A percentile compares a stretch with the other conserved stretches of the same genome.
Evolutionary conservation across 2,329 filamentous ascomycete genomes (phyloP).

Genomic region (Akanthomyces dipterigenus): DNA sequence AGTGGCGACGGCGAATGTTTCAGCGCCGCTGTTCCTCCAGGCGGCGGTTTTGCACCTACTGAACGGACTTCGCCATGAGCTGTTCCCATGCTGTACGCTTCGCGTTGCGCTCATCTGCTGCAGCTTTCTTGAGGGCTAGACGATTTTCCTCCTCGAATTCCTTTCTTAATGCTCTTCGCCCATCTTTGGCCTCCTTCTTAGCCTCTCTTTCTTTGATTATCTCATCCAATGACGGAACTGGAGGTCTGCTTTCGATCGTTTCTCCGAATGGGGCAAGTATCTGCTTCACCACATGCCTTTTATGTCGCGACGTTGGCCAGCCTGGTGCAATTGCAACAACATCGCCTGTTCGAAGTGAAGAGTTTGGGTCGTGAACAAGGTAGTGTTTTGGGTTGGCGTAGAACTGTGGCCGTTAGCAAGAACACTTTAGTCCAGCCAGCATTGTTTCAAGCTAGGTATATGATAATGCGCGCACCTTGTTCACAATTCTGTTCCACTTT

Average conservation of each 20-base stretch:
- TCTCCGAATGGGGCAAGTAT: slow-evolving; percentile 65
- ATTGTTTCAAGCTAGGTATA: not conserved
- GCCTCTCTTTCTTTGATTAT: slow-evolving; percentile 46
- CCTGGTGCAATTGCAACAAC: slow-evolving; percentile 64
- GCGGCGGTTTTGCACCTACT: not conserved
- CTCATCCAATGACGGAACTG: slow-evolving; percentile 59
- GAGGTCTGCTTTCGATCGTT: slow-evolving; percentile 56
- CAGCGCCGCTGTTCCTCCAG: not conserved
- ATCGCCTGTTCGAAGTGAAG: slow-evolving; percentile 67
- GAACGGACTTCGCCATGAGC: not conserved
- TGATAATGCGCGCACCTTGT: slow-evolving; percentile 50
- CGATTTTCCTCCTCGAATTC: slow-evolving; percentile 16
- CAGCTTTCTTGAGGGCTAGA: slow-evolving; percentile 19
- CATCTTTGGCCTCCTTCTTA: slow-evolving; percentile 51
- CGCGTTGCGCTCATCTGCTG: slow-evolving; percentile 19
- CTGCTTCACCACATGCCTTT: slow-evolving; percentile 66
- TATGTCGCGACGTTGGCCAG: slow-evolving; percentile 57
- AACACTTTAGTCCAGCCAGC: not conserved
- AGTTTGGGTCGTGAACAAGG: slow-evolving; percentile 72
- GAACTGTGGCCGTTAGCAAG: slow-evolving; percentile 23
- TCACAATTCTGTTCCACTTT: slow-evolving; percentile 64
- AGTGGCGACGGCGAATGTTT: not conserved
- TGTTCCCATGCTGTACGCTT: slow-evolving; percentile 17
- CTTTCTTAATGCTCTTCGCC: slow-evolving; percentile 34
- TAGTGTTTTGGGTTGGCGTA: slow-evolving; percentile 59